Evolutionary conservation across 257 asterid genomes (phyloP).

Genomic region (Buddleja alternifolia): DNA sequence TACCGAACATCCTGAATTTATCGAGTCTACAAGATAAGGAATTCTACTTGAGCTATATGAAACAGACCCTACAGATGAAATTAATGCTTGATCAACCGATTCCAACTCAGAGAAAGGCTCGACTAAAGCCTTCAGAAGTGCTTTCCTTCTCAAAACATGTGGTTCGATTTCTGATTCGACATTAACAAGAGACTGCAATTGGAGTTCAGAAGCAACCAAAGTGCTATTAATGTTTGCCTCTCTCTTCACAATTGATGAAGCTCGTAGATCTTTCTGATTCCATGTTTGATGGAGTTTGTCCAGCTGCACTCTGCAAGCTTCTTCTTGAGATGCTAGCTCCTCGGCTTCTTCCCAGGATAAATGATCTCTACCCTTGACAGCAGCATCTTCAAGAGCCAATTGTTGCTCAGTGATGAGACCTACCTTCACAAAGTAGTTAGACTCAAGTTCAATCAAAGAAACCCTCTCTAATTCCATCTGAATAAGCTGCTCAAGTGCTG

Average conservation of each 20-base stretch:
- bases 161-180: constrained; percentile 60
- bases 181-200: constrained; percentile 61
- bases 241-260: constrained; percentile 72
- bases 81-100: constrained; percentile 66
- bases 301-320: constrained; percentile 91
- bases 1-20: constrained; percentile 71
- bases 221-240: constrained; percentile 62
- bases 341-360: constrained; percentile 99
- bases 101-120: constrained; percentile 89
- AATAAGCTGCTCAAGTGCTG: constrained; percentile 86
- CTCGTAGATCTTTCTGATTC: constrained; percentile 82
- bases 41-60: constrained; percentile 55
- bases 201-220: constrained; percentile 61
- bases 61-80: constrained; percentile 47
- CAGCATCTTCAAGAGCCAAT: constrained; percentile 95
- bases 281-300: constrained; percentile 88
- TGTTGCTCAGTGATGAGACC: constrained; percentile 91
- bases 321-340: constrained; percentile 99
- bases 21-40: constrained; percentile 60
- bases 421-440: constrained; percentile 84
- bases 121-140: constrained; percentile 61
- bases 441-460: constrained; percentile 83
- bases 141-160: constrained; percentile 64
- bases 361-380: constrained; percentile 90
- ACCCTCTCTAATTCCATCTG: constrained; percentile 88